Evolutionary conservation across 2,329 filamentous ascomycete species (phyloP).

Genomic region (Madurella mycetomatis): DNA sequence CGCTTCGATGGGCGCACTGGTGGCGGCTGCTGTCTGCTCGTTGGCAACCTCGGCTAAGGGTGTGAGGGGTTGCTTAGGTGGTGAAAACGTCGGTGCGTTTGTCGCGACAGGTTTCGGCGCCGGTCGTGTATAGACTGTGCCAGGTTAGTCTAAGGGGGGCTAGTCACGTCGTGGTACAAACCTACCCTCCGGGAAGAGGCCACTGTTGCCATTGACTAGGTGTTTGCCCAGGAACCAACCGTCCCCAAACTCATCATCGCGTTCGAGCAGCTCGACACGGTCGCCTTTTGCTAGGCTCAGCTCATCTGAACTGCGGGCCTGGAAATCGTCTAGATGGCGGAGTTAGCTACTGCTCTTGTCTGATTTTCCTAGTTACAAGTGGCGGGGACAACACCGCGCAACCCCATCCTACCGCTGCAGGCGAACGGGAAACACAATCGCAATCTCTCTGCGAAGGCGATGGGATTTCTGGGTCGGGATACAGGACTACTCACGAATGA

Average conservation of each 20-base stretch:
- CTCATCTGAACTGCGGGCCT: constrained; percentile 88
- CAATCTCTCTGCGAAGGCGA: background rate
- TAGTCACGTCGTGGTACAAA: constrained; percentile 19
- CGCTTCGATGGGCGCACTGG: constrained; percentile 14
- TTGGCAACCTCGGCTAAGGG: constrained; percentile 28
- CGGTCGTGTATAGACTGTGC: constrained; percentile 24
- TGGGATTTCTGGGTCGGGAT: background rate
- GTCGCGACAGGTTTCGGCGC: constrained; percentile 19
- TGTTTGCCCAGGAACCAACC: constrained; percentile 80
- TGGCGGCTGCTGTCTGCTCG: constrained; percentile 18
- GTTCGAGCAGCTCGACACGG: constrained; percentile 75
- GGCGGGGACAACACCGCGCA: background rate
- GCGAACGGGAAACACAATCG: background rate
- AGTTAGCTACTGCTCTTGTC: constrained; percentile 14
- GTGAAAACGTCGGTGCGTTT: constrained; percentile 10
- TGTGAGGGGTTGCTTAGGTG: constrained; percentile 25
- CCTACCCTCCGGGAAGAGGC: constrained; percentile 78
- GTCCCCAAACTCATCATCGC: constrained; percentile 84
- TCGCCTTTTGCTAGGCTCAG: constrained; percentile 82
- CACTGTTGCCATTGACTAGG: constrained; percentile 66
- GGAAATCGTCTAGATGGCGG: constrained; percentile 70
- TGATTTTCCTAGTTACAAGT: background rate
- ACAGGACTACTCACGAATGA: constrained; percentile 59
- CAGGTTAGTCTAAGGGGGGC: constrained; percentile 22
- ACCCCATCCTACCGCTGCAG: background rate